Percentiles rank a stretch among this genome's conserved stretches.
Conservation (phyloP, 768 basidiomycete genomes). For the Exidia glandulosa region DNA sequence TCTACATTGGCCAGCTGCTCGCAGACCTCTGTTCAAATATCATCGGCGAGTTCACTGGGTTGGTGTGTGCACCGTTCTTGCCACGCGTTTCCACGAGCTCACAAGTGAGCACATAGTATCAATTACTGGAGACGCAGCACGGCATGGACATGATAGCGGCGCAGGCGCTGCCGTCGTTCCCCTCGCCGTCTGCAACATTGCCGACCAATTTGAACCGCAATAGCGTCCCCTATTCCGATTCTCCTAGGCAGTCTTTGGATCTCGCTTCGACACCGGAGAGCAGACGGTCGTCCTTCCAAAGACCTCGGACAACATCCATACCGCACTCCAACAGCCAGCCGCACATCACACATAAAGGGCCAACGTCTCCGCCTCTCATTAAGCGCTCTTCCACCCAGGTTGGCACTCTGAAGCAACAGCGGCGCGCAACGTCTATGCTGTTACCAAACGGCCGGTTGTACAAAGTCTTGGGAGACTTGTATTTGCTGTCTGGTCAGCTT, state of each 20-base stretch:
- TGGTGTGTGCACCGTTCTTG: constrained; percentile 44
- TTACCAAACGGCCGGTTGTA: constrained; percentile 78
- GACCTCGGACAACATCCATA: constrained; percentile 49
- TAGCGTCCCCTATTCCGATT: background rate
- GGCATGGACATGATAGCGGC: constrained; percentile 68
- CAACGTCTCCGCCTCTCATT: constrained; percentile 20
- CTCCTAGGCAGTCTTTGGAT: background rate
- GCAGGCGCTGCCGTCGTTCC: constrained; percentile 21
- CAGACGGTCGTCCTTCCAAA: constrained; percentile 17
- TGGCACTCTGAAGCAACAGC: constrained; percentile 40
- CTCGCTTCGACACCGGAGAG: background rate
- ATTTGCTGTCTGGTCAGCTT: constrained; percentile 74
- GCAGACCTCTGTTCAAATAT: constrained; percentile 85
- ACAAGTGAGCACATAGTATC: constrained; percentile 36
- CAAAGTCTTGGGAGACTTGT: constrained; percentile 84
- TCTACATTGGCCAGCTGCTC: constrained; percentile 80
- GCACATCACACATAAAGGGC: constrained; percentile 26
- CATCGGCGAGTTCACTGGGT: constrained; percentile 69
- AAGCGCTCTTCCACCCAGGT: constrained; percentile 43
- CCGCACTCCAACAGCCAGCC: constrained; percentile 41
- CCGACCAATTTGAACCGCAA: background rate
- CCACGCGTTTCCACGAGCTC: background rate
- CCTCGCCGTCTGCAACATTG: constrained; percentile 8
- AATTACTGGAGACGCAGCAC: constrained; percentile 66
- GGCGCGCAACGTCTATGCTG: constrained; percentile 50